Conservation (phyloP, 805 yeast genomes). For the Saccharomycopsis babjevae region DNA sequence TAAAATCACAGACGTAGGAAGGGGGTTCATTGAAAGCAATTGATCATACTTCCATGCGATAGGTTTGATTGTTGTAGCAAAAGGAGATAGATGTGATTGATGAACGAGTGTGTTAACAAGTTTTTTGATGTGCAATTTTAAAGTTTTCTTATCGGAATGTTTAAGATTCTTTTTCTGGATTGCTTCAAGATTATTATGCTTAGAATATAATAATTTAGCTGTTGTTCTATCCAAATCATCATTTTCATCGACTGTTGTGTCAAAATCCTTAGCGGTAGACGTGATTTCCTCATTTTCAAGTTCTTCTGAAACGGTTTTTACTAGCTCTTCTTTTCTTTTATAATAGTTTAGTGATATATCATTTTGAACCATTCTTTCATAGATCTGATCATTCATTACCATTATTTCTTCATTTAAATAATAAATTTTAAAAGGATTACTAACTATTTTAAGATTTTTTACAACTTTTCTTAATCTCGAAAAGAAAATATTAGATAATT, state of each 20-base stretch:
- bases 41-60: slow-evolving; percentile 63
- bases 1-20: slow-evolving; percentile 59
- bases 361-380: slow-evolving; percentile 60
- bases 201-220: slow-evolving; percentile 10
- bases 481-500: slow-evolving; percentile 64
- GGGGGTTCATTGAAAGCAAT: slow-evolving; percentile 59
- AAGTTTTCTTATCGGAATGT: slow-evolving; percentile 42
- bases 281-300: slow-evolving; percentile 21
- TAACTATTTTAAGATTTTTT: slow-evolving; percentile 44
- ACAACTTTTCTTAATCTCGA: slow-evolving; percentile 52
- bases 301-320: slow-evolving; percentile 7
- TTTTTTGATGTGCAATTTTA: slow-evolving; percentile 26
- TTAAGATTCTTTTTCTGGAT: slow-evolving; percentile 34
- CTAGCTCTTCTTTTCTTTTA: slow-evolving; percentile 20
- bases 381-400: slow-evolving; percentile 61
- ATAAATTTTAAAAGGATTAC: slow-evolving; percentile 72
- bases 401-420: slow-evolving; percentile 81
- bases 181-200: slow-evolving; percentile 5
- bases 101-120: slow-evolving; percentile 72
- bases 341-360: slow-evolving; percentile 43
- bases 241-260: slow-evolving; percentile 4
- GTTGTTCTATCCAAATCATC: slow-evolving; percentile 21
- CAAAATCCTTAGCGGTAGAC: slow-evolving; percentile 24
- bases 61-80: slow-evolving; percentile 48
- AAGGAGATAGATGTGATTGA: slow-evolving; percentile 85